A percentile compares a stretch with the other conserved stretches of the same genome.
Evolutionary conservation across 257 asterid species (phyloP).

Genomic region (Parsonsia alboflavescens): DNA sequence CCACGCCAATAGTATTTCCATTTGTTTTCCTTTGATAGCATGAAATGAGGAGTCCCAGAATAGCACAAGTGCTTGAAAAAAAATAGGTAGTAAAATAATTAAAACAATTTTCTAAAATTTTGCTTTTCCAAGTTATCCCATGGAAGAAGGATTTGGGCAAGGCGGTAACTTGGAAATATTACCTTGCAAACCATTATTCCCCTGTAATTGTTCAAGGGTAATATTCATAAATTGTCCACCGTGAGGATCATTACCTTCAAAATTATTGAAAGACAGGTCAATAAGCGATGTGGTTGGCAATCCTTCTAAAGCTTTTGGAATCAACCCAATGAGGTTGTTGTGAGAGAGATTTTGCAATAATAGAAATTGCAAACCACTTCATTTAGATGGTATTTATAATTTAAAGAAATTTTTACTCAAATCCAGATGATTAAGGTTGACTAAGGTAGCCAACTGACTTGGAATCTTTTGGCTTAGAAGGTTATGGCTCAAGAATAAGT

Average conservation of each 20-base stretch:
- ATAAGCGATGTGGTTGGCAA: slow-evolving; percentile 12
- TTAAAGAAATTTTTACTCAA: slow-evolving; percentile 23
- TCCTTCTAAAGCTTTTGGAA: slow-evolving; percentile 20
- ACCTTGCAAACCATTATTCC: slow-evolving; percentile 30
- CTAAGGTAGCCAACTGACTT: slow-evolving; percentile 20
- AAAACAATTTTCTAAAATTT: not conserved
- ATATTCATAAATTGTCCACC: slow-evolving; percentile 20
- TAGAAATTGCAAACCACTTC: slow-evolving; percentile 1
- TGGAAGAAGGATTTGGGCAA: no score
- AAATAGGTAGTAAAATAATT: slow-evolving; percentile 2
- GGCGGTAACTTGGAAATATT: not conserved
- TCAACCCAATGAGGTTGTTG: slow-evolving; percentile 28
- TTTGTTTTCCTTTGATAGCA: not conserved
- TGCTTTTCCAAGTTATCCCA: not conserved
- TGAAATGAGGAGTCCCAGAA: slow-evolving; percentile 7
- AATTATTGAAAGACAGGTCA: slow-evolving; percentile 18
- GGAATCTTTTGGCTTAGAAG: slow-evolving; percentile 21
- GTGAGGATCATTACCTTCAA: slow-evolving; percentile 23
- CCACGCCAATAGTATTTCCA: no score
- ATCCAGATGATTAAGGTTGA: slow-evolving; percentile 19
- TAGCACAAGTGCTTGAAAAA: not conserved
- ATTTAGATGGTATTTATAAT: slow-evolving; percentile 26
- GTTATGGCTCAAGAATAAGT: slow-evolving; percentile 29
- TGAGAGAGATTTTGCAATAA: slow-evolving; percentile 28
- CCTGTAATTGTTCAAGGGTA: slow-evolving; percentile 16